Evolutionary conservation across 2,329 filamentous ascomycete species (phyloP), one percentile per base, ranked within the genome.

Genomic region (Pezicula radicicola): DNA sequence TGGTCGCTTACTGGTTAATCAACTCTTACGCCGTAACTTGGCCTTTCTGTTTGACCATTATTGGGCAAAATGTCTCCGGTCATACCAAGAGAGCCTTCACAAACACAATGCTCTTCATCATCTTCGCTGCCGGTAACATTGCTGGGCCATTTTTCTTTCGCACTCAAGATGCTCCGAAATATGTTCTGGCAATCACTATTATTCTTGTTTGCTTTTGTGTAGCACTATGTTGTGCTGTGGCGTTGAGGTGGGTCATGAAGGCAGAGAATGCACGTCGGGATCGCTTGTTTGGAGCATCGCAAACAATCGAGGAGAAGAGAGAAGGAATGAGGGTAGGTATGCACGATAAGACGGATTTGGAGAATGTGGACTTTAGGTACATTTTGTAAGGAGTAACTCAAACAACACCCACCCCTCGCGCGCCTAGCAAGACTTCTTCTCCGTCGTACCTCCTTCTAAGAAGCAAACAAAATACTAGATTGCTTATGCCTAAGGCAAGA

Each of bases 1-100:
- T 78, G 15, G 70, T 71, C 2, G 67, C 73, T 0, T 70, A 73
- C 0, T 79, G 75, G 75, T 61, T 78, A 36, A 66, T 72, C 15
- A 59, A 6, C 61, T 63, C 35, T 53, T 60, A 9, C 54, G 58
- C n/a, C 55, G 5, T 61, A 55, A 15, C 53, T 50, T 44, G 64
- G 63, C 27, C 55, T 57, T 10, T 74, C 19, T 64, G 75, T 1
- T 66, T 76, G 10, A 72, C 68, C 1, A 66, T 77, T 3, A 68
- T 66, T 1, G 73, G 74, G 0, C 76, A 74, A 4, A 78, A 78
- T 49, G 69, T 77, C 27, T 75, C 76, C 42, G 75, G 76, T 0
- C 78, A 78, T 58, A 78, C 75, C 2, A 79, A 78, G 57, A 70
- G 72, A 3, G 66, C 74, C 15, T 63, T 73, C 3, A 70, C 74